These are phyloP conservation scores for Starmerella geochares DNA, from an alignment of 805 yeast genomes.

Conservation along the genomic window DNA sequence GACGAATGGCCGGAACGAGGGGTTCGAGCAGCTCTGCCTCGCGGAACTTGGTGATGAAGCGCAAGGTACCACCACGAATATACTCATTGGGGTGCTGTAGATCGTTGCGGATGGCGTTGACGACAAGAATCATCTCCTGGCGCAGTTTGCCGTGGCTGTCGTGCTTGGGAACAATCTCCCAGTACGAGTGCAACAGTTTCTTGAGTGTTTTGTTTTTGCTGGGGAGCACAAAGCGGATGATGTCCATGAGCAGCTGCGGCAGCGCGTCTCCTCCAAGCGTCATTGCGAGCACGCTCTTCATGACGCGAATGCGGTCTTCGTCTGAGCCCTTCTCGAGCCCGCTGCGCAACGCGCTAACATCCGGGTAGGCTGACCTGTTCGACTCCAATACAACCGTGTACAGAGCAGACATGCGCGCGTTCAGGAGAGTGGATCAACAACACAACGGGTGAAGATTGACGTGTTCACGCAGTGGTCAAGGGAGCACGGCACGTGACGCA, in stretches of 20 bases:
- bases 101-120: slow-evolving; percentile 95
- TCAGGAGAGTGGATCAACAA: neutral
- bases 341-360: slow-evolving; percentile 59
- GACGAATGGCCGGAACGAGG: slow-evolving; percentile 81
- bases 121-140: slow-evolving; percentile 97
- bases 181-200: slow-evolving; percentile 84
- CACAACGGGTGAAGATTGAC: slow-evolving; percentile 4
- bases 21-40: slow-evolving; percentile 94
- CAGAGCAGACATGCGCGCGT: slow-evolving; percentile 17
- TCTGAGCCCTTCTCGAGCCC: slow-evolving; percentile 82
- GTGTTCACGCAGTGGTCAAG: slow-evolving; percentile 6
- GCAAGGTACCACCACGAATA: slow-evolving; percentile 87
- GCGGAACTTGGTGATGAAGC: slow-evolving; percentile 79
- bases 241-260: slow-evolving; percentile 91
- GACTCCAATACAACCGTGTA: slow-evolving; percentile 21
- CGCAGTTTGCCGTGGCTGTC: slow-evolving; percentile 82
- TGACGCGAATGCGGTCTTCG: slow-evolving; percentile 74
- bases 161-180: slow-evolving; percentile 95
- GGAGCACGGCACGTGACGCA: slow-evolving; percentile 3
- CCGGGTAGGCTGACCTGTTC: slow-evolving; percentile 20
- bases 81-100: slow-evolving; percentile 97
- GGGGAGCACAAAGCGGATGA: slow-evolving; percentile 95
- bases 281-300: slow-evolving; percentile 74
- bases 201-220: slow-evolving; percentile 82
- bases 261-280: slow-evolving; percentile 88